phyloP scores from a whole-genome alignment of 2,329 filamentous ascomycete genomes.

The Claviceps sp. region DNA sequence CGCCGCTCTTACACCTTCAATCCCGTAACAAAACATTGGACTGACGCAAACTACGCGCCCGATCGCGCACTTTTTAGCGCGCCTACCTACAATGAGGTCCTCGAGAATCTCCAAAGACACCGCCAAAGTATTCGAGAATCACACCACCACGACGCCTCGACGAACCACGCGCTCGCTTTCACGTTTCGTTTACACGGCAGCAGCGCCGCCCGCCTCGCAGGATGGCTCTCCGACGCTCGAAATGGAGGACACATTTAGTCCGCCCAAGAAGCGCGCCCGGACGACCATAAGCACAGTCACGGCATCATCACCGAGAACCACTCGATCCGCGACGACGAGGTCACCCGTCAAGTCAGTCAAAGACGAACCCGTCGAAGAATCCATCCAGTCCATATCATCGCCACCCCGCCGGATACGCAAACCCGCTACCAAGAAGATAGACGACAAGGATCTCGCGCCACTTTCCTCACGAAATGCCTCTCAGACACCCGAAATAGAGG shows the following conservation, averaged over 20 bases:
- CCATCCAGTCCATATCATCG: too few species aligned
- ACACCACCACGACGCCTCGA: slow-evolving; percentile 15
- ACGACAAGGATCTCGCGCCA: slow-evolving; percentile 14
- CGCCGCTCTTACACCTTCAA: neutral
- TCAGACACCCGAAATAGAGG: slow-evolving; percentile 40
- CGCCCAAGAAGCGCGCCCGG: slow-evolving; percentile 11
- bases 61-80: neutral
- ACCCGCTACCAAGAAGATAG: too few species aligned
- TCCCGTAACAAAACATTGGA: neutral
- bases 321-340: too few species aligned
- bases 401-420: too few species aligned
- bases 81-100: slow-evolving; percentile 33
- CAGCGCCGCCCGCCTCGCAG: slow-evolving; percentile 11
- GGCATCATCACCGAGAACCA: too few species aligned
- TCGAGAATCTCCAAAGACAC: slow-evolving; percentile 47
- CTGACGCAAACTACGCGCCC: too few species aligned
- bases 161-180: slow-evolving; percentile 37
- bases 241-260: slow-evolving; percentile 42
- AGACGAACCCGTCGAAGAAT: too few species aligned
- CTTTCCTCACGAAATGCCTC: slow-evolving; percentile 8
- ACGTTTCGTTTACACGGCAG: slow-evolving; percentile 28
- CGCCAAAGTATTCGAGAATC: slow-evolving; percentile 35
- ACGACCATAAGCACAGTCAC: too few species aligned
- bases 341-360: too few species aligned
- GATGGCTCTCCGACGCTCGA: slow-evolving; percentile 20